Evolutionary conservation across 352 stramenopile species (phyloP).

Genomic region (Saprolegnia parasitica): DNA sequence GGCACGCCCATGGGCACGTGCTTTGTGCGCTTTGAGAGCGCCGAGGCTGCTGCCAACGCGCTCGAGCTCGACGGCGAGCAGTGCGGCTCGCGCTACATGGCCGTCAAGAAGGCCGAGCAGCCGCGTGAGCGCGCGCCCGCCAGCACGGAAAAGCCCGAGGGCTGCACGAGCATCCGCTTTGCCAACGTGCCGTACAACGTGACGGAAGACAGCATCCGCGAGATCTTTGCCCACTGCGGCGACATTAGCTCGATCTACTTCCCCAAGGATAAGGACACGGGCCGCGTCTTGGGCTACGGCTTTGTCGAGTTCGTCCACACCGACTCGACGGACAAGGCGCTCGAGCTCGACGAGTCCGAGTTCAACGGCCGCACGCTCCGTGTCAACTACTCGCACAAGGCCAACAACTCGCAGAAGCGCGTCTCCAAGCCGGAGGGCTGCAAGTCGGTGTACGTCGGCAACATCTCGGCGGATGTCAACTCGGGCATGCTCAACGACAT

Average conservation of each 20-base stretch:
- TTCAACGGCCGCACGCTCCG: conserved; percentile 91
- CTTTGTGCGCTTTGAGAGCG: conserved; percentile 89
- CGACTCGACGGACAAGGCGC: conserved; percentile 87
- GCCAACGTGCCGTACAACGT: conserved; percentile 72
- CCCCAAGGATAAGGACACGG: conserved; percentile 94
- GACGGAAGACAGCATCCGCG: conserved; percentile 23
- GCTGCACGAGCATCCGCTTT: conserved; percentile 18
- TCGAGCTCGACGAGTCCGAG: conserved; percentile 89
- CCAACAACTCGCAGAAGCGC: conserved; percentile 72
- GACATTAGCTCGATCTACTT: conserved; percentile 38
- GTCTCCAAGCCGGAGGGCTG: conserved; percentile 93
- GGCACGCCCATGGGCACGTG: conserved; percentile 91
- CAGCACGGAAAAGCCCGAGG: conserved; percentile 10
- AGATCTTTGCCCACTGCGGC: conserved; percentile 29
- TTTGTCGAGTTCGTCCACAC: conserved; percentile 96
- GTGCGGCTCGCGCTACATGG: conserved; percentile 94
- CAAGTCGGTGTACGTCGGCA: conserved; percentile 96
- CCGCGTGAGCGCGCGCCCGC: conserved; percentile 19
- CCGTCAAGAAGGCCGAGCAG: conserved; percentile 83
- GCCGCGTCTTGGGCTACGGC: conserved; percentile 97
- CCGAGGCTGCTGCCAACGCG: conserved; percentile 66
- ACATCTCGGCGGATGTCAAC: conserved; percentile 95
- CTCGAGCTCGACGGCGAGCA: conserved; percentile 91
- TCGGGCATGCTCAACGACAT: conserved; percentile 90
- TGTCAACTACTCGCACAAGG: conserved; percentile 84